Conservation (phyloP, 257 asterid genomes). For the Nicotiana sylvestris region DNA sequence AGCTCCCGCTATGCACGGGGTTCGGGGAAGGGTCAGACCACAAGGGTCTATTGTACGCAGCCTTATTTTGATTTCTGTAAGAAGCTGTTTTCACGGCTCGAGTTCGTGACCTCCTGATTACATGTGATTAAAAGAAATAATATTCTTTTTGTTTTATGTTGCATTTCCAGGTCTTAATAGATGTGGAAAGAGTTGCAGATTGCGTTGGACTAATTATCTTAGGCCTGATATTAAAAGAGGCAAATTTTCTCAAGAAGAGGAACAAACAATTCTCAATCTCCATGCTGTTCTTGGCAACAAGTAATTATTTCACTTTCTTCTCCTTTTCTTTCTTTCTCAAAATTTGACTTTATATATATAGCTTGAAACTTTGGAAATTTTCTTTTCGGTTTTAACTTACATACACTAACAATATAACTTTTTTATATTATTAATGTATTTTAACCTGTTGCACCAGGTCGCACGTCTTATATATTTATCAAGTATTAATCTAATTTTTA, state of each 20-base stretch:
- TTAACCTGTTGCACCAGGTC: background rate
- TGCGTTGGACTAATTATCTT: slow-evolving; percentile 12
- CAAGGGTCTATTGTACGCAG: too few species aligned
- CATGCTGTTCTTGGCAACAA: slow-evolving; percentile 67
- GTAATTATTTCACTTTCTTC: slow-evolving; percentile 20
- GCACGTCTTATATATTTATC: background rate
- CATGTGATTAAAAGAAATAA: too few species aligned
- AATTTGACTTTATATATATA: background rate
- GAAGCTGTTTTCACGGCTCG: too few species aligned
- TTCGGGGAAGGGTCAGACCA: too few species aligned
- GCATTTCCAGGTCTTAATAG: slow-evolving; percentile 31
- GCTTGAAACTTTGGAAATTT: background rate
- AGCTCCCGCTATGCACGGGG: too few species aligned
- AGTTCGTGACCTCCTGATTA: too few species aligned
- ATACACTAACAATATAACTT: too few species aligned
- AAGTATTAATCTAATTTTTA: background rate
- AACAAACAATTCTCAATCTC: slow-evolving; percentile 62
- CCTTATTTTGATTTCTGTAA: too few species aligned
- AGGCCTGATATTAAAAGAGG: slow-evolving; percentile 15
- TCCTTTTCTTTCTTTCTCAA: background rate
- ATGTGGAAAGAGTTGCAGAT: slow-evolving; percentile 51
- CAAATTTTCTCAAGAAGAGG: slow-evolving; percentile 59
- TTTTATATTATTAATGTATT: background rate
- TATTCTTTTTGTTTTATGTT: too few species aligned
- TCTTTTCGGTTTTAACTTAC: too few species aligned